These are phyloP conservation scores for Plantago rigida DNA, from an alignment of 305 asterid genomes.

Conservation along the genomic window DNA sequence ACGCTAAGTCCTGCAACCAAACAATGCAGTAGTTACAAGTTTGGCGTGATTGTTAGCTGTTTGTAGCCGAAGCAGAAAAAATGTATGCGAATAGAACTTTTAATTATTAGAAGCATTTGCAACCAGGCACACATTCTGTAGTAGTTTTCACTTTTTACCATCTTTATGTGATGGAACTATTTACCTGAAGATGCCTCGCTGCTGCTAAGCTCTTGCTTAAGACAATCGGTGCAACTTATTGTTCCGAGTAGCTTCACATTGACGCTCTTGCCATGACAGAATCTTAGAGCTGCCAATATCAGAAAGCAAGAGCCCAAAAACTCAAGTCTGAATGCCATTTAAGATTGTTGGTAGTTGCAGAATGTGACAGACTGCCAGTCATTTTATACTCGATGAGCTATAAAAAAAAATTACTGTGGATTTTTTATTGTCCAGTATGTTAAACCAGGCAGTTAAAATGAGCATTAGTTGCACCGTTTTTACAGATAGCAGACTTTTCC, in stretches of 20 bases:
- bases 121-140: background rate
- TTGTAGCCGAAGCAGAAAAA: too few relatives aligned
- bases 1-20: conserved; percentile 28
- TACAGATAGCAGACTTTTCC: conserved; percentile 21
- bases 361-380: conserved; percentile 5
- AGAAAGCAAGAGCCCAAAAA: conserved; percentile 22
- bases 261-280: conserved; percentile 28
- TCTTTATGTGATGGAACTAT: background rate
- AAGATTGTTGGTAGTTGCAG: background rate
- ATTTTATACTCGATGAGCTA: conserved; percentile 29
- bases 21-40: background rate
- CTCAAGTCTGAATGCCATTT: conserved; percentile 30
- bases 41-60: too few relatives aligned
- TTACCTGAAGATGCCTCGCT: conserved; percentile 31
- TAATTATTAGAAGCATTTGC: background rate
- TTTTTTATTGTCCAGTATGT: conserved; percentile 25
- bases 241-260: conserved; percentile 33
- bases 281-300: conserved; percentile 25
- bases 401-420: background rate
- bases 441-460: conserved; percentile 1
- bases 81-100: too few relatives aligned
- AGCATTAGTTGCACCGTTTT: conserved; percentile 34
- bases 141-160: conserved; percentile 6
- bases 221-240: conserved; percentile 33
- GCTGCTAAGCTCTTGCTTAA: conserved; percentile 19